phyloP scores from a whole-genome alignment of 208 protist genomes.

The Acanthamoeba sp. region DNA sequence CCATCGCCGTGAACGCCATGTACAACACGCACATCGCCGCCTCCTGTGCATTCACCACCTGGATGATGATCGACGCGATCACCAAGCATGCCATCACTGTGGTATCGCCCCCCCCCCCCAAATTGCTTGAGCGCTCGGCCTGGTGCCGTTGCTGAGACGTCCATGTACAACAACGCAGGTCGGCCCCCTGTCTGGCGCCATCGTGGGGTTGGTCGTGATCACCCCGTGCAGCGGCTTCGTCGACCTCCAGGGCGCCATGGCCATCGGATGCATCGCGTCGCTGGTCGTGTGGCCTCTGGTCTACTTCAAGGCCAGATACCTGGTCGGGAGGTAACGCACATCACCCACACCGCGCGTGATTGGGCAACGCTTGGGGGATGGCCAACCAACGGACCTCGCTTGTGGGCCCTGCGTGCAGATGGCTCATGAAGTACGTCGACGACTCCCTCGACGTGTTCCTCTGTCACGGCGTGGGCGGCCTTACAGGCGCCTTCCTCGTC shows the following conservation, averaged over 20 bases:
- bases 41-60: not conserved
- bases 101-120: not conserved
- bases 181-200: slow-evolving; percentile 11
- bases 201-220: slow-evolving; percentile 60
- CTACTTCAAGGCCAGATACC: slow-evolving; percentile 27
- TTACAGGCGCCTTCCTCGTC: not conserved
- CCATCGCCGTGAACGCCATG: slow-evolving; percentile 1
- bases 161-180: not conserved
- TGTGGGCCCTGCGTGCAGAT: not conserved
- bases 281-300: not conserved
- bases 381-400: not conserved
- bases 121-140: not conserved
- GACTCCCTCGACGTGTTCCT: slow-evolving; percentile 63
- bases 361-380: not conserved
- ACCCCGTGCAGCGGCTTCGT: slow-evolving; percentile 39
- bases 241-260: not conserved
- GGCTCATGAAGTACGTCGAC: slow-evolving; percentile 60
- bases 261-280: slow-evolving; percentile 44
- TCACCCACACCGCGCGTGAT: no score
- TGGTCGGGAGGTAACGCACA: not conserved
- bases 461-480: slow-evolving; percentile 52
- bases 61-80: slow-evolving; percentile 43
- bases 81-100: slow-evolving; percentile 17
- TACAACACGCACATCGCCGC: slow-evolving; percentile 73
- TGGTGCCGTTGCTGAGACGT: not conserved